These are phyloP conservation scores for Daldinia caldariorum DNA, from an alignment of 495 filamentous ascomycete species.

Conservation along the genomic window DNA sequence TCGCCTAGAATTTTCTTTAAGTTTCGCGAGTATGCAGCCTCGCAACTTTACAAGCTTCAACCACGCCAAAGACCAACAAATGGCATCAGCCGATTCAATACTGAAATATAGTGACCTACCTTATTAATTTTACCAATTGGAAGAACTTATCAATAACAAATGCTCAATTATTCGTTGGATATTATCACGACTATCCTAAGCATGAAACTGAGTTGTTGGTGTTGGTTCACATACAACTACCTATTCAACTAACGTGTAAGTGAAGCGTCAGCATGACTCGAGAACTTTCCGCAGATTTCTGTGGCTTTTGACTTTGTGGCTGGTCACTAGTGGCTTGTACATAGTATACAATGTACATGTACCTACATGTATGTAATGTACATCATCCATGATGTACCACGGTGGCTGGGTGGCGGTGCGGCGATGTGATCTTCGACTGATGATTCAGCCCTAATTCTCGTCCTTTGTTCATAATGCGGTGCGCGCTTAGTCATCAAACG, in stretches of 20 bases:
- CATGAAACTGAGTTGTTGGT: slow-evolving; percentile 7
- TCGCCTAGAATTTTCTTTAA: slow-evolving; percentile 40
- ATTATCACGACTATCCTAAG: slow-evolving; percentile 7
- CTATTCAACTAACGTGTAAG: neutral
- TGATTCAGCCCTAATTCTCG: slow-evolving; percentile 41
- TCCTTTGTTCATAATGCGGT: slow-evolving; percentile 27
- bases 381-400: slow-evolving; percentile 3
- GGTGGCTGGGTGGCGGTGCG: slow-evolving; percentile 8
- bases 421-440: neutral
- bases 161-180: slow-evolving; percentile 10
- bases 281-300: slow-evolving; percentile 3
- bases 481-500: slow-evolving; percentile 27
- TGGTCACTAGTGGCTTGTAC: neutral
- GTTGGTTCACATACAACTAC: slow-evolving; percentile 5
- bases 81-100: slow-evolving; percentile 5
- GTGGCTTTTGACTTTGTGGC: slow-evolving; percentile 11
- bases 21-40: neutral
- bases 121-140: neutral
- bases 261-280: neutral
- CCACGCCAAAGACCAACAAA: neutral
- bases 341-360: too few species aligned
- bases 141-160: neutral
- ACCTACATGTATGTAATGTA: too few species aligned
- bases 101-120: neutral
- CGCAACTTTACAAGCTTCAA: slow-evolving; percentile 1